phyloP scores from a whole-genome alignment of 495 filamentous ascomycete species.

The Tuber brumale region DNA sequence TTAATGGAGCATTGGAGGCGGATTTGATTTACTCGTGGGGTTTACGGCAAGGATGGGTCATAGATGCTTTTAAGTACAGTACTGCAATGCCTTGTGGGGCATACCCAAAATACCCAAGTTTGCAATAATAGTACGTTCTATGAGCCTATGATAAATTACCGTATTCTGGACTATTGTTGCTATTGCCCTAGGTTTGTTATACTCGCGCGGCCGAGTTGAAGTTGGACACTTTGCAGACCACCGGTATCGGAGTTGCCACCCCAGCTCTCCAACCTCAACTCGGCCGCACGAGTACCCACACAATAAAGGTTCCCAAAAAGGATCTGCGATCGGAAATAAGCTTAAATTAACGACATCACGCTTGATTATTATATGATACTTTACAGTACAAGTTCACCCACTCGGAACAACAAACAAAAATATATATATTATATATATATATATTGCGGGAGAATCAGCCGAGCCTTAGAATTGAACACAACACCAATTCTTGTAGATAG shows the following conservation, averaged over 20 bases:
- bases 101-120: background rate
- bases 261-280: no score
- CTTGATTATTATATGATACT: no score
- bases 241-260: no score
- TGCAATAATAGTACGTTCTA: background rate
- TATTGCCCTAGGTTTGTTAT: background rate
- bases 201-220: no score
- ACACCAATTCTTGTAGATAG: no score
- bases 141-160: background rate
- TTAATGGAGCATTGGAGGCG: background rate
- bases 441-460: no score
- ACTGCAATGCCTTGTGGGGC: background rate
- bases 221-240: no score
- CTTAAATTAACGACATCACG: conserved; percentile 33
- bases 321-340: conserved; percentile 34
- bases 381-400: no score
- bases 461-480: no score
- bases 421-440: no score
- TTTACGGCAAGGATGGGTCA: background rate
- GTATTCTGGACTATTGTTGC: background rate
- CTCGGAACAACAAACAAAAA: no score
- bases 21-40: background rate
- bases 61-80: background rate
- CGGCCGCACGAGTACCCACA: background rate
- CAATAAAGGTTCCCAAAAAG: background rate